phyloP scores from a whole-genome alignment of 768 basidiomycete genomes.

The Macrolepiota dolichaula region DNA sequence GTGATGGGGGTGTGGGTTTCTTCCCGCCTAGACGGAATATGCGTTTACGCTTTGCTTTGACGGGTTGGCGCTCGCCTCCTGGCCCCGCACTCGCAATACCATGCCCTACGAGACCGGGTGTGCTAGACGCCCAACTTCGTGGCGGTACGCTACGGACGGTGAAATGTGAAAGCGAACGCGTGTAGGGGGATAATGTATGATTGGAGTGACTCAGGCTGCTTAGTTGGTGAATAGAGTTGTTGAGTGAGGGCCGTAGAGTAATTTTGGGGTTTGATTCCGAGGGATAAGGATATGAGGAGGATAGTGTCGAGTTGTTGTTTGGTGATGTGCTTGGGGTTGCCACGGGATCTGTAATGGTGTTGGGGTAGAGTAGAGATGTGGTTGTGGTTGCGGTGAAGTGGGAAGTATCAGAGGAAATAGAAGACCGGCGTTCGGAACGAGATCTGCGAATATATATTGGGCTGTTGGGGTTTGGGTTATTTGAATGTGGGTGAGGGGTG shows the following conservation, averaged over 20 bases:
- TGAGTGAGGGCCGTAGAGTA: constrained; percentile 59
- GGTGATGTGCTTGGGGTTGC: constrained; percentile 14
- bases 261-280: constrained; percentile 50
- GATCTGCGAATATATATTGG: constrained; percentile 23
- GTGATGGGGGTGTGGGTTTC: constrained; percentile 15
- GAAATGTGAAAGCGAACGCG: constrained; percentile 85
- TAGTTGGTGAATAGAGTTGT: constrained; percentile 79
- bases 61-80: constrained; percentile 43
- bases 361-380: constrained; percentile 8
- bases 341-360: constrained; percentile 11
- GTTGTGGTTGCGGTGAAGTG: constrained; percentile 42
- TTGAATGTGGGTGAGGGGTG: constrained; percentile 11
- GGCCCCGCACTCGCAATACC: constrained; percentile 25
- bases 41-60: constrained; percentile 77
- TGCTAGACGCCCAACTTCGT: constrained; percentile 25
- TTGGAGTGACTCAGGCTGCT: constrained; percentile 85
- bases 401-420: constrained; percentile 58
- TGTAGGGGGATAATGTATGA: constrained; percentile 93
- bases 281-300: constrained; percentile 10
- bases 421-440: constrained; percentile 30
- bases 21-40: constrained; percentile 58
- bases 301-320: not conserved
- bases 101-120: constrained; percentile 12
- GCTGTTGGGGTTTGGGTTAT: constrained; percentile 1
- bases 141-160: constrained; percentile 89